Conservation (phyloP, 2,329 filamentous ascomycete species). For the Hypoxylon sp. region DNA sequence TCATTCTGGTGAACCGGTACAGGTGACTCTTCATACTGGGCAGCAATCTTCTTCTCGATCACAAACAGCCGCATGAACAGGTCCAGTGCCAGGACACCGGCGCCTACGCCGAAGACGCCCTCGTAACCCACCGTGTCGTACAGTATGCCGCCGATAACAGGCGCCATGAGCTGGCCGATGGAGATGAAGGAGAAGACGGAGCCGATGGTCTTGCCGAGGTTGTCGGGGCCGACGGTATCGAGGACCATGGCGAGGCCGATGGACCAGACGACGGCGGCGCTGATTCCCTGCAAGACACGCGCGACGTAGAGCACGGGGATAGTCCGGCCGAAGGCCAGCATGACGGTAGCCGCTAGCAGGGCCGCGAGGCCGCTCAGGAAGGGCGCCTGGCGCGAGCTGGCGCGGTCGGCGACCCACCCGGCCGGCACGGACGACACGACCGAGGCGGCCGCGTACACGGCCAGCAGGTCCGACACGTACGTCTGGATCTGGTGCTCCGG, state of each 20-base stretch:
- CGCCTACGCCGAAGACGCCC: slow-evolving; percentile 65
- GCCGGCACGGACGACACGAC: slow-evolving; percentile 59
- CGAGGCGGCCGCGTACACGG: slow-evolving; percentile 61
- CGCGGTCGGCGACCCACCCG: slow-evolving; percentile 63
- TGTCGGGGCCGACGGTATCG: slow-evolving; percentile 63
- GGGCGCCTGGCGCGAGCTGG: slow-evolving; percentile 61
- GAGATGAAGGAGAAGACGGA: slow-evolving; percentile 67
- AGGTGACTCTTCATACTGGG: slow-evolving; percentile 48
- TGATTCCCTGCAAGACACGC: slow-evolving; percentile 64
- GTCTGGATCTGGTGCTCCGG: slow-evolving; percentile 58
- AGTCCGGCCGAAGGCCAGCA: slow-evolving; percentile 60
- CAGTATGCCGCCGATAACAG: slow-evolving; percentile 65
- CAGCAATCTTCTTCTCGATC: slow-evolving; percentile 68
- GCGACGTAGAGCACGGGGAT: slow-evolving; percentile 59
- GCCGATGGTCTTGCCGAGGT: slow-evolving; percentile 68
- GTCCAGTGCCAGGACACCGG: slow-evolving; percentile 63
- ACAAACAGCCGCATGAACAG: slow-evolving; percentile 66
- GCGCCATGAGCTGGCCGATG: slow-evolving; percentile 63
- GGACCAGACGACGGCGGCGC: slow-evolving; percentile 65
- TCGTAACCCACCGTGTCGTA: slow-evolving; percentile 65
- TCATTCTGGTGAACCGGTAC: slow-evolving; percentile 28
- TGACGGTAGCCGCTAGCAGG: slow-evolving; percentile 60
- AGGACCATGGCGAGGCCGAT: slow-evolving; percentile 62
- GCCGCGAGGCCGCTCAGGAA: slow-evolving; percentile 64
- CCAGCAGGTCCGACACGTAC: slow-evolving; percentile 60